phyloP scores from a whole-genome alignment of 2,329 filamentous ascomycete species.

The Trichoderma brevicompactum region DNA sequence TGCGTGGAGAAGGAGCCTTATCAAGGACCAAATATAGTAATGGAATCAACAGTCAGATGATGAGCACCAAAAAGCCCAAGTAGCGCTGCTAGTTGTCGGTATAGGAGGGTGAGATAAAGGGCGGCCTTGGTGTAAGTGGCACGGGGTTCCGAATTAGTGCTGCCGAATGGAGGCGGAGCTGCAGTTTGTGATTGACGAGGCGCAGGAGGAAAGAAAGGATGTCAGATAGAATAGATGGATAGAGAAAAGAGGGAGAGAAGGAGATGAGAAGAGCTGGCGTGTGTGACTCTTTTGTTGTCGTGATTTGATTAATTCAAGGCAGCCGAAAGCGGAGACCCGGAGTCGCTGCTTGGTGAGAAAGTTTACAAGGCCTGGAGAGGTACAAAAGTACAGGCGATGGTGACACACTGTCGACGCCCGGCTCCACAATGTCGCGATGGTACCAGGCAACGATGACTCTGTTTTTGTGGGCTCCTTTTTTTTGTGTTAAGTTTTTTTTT shows the following conservation, averaged over 20 bases:
- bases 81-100: background rate
- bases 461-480: slow-evolving; percentile 18
- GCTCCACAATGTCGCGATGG: slow-evolving; percentile 29
- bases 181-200: slow-evolving; percentile 11
- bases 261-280: background rate
- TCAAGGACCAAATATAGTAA: slow-evolving; percentile 14
- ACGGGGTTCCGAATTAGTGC: slow-evolving; percentile 27
- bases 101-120: slow-evolving; percentile 22
- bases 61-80: background rate
- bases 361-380: slow-evolving; percentile 21
- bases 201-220: background rate
- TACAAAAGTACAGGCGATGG: slow-evolving; percentile 4
- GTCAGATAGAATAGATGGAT: background rate
- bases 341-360: slow-evolving; percentile 25
- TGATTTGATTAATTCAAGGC: slow-evolving; percentile 26
- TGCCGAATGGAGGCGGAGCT: slow-evolving; percentile 26
- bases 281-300: slow-evolving; percentile 34
- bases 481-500: slow-evolving; percentile 13
- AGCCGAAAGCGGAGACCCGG: slow-evolving; percentile 36
- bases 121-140: slow-evolving; percentile 28
- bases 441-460: slow-evolving; percentile 26
- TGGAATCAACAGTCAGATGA: slow-evolving; percentile 26
- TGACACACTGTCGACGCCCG: slow-evolving; percentile 26
- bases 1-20: no score
- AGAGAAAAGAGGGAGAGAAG: background rate